These are phyloP conservation scores for Yarrowia sp. DNA, from an alignment of 805 yeast species.

Conservation along the genomic window DNA sequence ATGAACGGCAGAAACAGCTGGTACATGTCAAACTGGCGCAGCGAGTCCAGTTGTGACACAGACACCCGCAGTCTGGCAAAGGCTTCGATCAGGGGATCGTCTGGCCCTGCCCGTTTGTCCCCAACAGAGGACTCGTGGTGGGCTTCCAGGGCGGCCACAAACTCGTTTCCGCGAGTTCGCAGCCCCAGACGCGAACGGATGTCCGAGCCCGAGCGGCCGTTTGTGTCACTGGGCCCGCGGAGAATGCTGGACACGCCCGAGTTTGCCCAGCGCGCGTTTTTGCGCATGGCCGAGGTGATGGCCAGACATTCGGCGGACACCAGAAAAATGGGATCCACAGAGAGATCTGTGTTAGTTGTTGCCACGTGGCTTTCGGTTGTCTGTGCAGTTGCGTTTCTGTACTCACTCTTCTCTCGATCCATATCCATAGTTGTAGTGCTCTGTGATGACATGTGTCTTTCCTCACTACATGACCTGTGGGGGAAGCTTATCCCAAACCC, in stretches of 20 bases:
- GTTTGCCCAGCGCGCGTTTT: conserved; percentile 70
- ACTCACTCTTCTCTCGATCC: conserved; percentile 18
- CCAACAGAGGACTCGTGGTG: conserved; percentile 16
- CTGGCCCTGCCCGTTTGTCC: conserved; percentile 29
- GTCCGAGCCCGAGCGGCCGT: background rate
- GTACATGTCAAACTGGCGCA: conserved; percentile 61
- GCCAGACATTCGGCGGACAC: conserved; percentile 85
- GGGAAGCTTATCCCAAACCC: conserved; percentile 1
- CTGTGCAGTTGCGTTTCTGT: no score
- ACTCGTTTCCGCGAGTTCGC: conserved; percentile 40
- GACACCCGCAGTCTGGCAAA: conserved; percentile 76
- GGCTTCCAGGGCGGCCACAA: conserved; percentile 35
- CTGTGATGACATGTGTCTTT: conserved; percentile 5
- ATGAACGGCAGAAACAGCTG: conserved; percentile 84
- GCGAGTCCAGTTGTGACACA: conserved; percentile 51
- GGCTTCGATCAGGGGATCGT: conserved; percentile 68
- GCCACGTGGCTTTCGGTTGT: no score
- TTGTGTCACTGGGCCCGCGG: conserved; percentile 9
- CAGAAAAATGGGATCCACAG: conserved; percentile 76
- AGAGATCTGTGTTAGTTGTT: conserved; percentile 27
- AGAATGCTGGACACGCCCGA: conserved; percentile 82
- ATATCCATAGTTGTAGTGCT: background rate
- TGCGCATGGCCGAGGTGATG: conserved; percentile 85
- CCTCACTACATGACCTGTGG: background rate
- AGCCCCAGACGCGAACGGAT: conserved; percentile 45